Evolutionary conservation across 2,329 filamentous ascomycete genomes (phyloP).

Genomic region (Colletotrichum sp.): DNA sequence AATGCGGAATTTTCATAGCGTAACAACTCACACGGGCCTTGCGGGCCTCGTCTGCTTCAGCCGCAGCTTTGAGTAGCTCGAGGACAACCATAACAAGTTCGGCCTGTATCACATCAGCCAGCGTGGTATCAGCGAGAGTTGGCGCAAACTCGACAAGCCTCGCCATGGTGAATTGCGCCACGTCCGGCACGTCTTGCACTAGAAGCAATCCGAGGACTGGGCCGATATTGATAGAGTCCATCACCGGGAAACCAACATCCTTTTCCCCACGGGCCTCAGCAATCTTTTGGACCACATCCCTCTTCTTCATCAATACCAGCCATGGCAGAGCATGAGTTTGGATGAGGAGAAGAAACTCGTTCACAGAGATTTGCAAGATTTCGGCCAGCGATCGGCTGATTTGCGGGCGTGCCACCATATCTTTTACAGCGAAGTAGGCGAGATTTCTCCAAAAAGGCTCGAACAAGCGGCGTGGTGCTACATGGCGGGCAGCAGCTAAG

Average conservation of each 20-base stretch:
- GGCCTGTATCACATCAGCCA: conserved; percentile 73
- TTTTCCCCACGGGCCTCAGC: conserved; percentile 76
- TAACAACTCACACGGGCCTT: conserved; percentile 59
- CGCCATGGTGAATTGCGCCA: conserved; percentile 71
- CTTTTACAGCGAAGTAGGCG: conserved; percentile 81
- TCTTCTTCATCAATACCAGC: conserved; percentile 79
- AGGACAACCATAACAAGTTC: conserved; percentile 79
- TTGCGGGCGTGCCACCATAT: conserved; percentile 81
- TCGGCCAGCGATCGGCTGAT: conserved; percentile 82
- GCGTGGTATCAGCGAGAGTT: conserved; percentile 69
- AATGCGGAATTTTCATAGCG: neutral
- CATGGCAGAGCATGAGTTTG: conserved; percentile 86
- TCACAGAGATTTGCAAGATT: conserved; percentile 76
- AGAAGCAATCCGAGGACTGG: conserved; percentile 65
- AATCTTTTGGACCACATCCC: conserved; percentile 81
- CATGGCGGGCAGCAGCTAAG: conserved; percentile 69
- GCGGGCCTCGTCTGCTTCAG: conserved; percentile 66
- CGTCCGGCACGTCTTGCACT: conserved; percentile 59
- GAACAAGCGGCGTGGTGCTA: conserved; percentile 73
- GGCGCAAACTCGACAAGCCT: conserved; percentile 72
- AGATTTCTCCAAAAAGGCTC: conserved; percentile 89
- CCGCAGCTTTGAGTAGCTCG: conserved; percentile 81
- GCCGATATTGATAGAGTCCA: conserved; percentile 62
- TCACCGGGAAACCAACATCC: conserved; percentile 61
- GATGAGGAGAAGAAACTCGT: conserved; percentile 75